Conservation (phyloP, 352 stramenopile species). For the Hyaloperonospora brassicae region DNA sequence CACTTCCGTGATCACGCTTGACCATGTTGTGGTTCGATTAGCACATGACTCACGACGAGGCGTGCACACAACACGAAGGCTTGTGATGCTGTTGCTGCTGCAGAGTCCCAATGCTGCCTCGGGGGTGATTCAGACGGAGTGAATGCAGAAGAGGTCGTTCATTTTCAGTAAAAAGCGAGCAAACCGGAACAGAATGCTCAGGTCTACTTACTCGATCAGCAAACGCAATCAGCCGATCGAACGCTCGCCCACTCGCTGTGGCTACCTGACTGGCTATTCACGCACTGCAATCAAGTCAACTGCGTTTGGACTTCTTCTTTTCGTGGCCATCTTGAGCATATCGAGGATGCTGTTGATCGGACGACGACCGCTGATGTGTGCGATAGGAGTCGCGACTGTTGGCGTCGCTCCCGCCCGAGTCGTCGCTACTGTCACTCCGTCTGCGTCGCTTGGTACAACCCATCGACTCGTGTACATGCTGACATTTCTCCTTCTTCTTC, state of each 20-base stretch:
- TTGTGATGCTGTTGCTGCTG: no score
- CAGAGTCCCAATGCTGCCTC: no score
- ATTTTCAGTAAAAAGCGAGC: no score
- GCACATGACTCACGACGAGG: no score
- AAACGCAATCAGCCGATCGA: background rate
- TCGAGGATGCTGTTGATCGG: constrained; percentile 20
- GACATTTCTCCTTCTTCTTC: no score
- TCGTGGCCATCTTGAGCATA: constrained; percentile 17
- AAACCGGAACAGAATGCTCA: no score
- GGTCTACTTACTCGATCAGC: background rate
- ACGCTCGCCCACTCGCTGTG: background rate
- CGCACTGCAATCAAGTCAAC: background rate
- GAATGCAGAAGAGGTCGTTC: no score
- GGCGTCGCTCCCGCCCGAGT: constrained; percentile 12
- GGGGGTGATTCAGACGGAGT: no score
- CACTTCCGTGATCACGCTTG: no score
- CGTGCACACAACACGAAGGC: no score
- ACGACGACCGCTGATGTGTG: constrained; percentile 17
- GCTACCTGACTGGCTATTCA: background rate
- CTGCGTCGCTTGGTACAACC: constrained; percentile 16
- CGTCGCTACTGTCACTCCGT: constrained; percentile 11
- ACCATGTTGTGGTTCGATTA: no score
- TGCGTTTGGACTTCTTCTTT: constrained; percentile 42
- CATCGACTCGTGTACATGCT: no score
- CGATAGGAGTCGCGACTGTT: constrained; percentile 11